phyloP scores from a whole-genome alignment of 768 basidiomycete species.

The Auricularia sp. region DNA sequence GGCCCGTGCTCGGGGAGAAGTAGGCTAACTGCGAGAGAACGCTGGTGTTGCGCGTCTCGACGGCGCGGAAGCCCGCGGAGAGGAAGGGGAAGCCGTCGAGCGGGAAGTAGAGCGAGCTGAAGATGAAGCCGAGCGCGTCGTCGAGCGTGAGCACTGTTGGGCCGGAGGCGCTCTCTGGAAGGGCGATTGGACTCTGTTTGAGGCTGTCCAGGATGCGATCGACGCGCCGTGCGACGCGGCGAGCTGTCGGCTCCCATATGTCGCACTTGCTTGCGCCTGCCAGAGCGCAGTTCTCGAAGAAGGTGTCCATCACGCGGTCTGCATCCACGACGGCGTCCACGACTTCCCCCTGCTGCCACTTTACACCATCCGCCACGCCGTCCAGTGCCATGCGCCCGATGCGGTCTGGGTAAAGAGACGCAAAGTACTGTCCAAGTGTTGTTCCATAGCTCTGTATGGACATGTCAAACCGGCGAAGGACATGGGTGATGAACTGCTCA shows the following conservation, averaged over 20 bases:
- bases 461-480: not conserved
- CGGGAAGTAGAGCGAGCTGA: not conserved
- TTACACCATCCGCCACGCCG: conserved; percentile 7
- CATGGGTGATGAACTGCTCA: not conserved
- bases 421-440: conserved; percentile 13
- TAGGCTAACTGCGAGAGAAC: not conserved
- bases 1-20: not conserved
- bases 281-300: not conserved
- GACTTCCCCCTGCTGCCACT: not conserved
- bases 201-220: not conserved
- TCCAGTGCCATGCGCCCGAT: conserved; percentile 10
- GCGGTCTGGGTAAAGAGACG: conserved; percentile 15
- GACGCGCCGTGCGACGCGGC: not conserved
- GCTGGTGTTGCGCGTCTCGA: not conserved
- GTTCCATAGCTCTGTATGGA: conserved; percentile 11
- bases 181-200: not conserved
- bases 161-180: not conserved
- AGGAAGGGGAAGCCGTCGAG: not conserved
- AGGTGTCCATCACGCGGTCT: not conserved
- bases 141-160: not conserved
- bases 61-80: not conserved
- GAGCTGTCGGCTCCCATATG: not conserved
- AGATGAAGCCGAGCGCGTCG: not conserved
- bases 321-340: not conserved
- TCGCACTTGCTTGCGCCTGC: not conserved